Evolutionary conservation across 2,329 filamentous ascomycete genomes (phyloP).

Genomic region (Talaromyces rugulosus): DNA sequence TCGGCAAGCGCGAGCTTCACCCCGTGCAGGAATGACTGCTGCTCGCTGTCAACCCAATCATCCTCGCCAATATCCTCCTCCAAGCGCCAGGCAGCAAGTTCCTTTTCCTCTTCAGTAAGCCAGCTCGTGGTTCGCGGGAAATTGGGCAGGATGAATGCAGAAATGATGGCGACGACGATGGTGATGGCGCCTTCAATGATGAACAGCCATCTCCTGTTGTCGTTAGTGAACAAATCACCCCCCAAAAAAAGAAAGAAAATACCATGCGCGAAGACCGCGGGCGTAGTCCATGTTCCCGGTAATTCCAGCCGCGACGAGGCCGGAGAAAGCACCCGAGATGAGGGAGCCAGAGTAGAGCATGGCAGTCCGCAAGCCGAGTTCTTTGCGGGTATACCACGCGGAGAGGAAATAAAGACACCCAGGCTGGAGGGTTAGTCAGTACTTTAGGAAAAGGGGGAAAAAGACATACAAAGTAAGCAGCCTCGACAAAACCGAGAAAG

Average conservation of each 20-base stretch:
- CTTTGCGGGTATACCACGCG: conserved; percentile 58
- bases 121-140: conserved; percentile 35
- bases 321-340: conserved; percentile 39
- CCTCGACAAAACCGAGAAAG: conserved; percentile 62
- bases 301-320: conserved; percentile 34
- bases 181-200: conserved; percentile 41
- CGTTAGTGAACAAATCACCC: conserved; percentile 51
- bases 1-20: conserved; percentile 11
- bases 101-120: conserved; percentile 34
- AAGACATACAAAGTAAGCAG: conserved; percentile 51
- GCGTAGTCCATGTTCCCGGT: conserved; percentile 31
- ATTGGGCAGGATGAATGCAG: conserved; percentile 60
- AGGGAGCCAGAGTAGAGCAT: conserved; percentile 44
- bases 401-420: conserved; percentile 63
- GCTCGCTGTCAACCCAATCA: conserved; percentile 35
- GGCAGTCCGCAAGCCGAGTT: conserved; percentile 18
- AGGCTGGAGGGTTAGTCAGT: conserved; percentile 30
- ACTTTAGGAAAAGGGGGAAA: not conserved
- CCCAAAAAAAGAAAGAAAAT: conserved; percentile 59
- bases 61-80: conserved; percentile 32
- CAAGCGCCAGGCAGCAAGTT: conserved; percentile 38
- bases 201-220: conserved; percentile 45
- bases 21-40: conserved; percentile 53
- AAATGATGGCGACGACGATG: conserved; percentile 42
- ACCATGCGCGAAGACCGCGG: conserved; percentile 36